Evolutionary conservation across 2,329 filamentous ascomycete genomes (phyloP).

Genomic region (Aspergillus aculeatus): DNA sequence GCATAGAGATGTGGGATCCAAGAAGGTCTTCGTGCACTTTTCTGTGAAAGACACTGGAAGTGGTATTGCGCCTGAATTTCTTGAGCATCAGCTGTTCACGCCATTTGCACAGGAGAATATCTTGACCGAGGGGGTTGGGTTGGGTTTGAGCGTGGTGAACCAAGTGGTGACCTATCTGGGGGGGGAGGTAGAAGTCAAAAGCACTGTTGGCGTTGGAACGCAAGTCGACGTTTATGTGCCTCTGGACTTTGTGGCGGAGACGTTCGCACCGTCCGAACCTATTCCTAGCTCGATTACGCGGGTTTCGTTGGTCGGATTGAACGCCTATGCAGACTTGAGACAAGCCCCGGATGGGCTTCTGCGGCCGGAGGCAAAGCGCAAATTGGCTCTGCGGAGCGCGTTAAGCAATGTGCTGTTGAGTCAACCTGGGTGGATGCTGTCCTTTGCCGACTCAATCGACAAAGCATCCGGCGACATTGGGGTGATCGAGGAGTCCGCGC

Average conservation of each 20-base stretch:
- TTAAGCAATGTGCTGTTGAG: conserved; percentile 26
- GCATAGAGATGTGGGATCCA: conserved; percentile 11
- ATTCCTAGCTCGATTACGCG: conserved; percentile 12
- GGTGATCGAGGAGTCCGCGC: conserved; percentile 27
- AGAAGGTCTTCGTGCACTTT: conserved; percentile 28
- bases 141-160: conserved; percentile 64
- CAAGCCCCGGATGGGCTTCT: conserved; percentile 23
- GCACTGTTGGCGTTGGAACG: conserved; percentile 31
- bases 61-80: conserved; percentile 61
- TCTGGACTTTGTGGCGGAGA: conserved; percentile 12
- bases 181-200: conserved; percentile 57
- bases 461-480: conserved; percentile 27
- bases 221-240: conserved; percentile 32
- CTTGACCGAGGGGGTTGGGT: conserved; percentile 59
- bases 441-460: conserved; percentile 24
- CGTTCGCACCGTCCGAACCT: background rate
- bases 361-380: conserved; percentile 29
- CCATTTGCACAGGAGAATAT: conserved; percentile 64
- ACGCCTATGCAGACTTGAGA: conserved; percentile 23
- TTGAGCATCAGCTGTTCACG: conserved; percentile 57
- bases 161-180: conserved; percentile 56
- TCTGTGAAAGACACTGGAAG: conserved; percentile 61
- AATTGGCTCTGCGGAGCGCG: conserved; percentile 26
- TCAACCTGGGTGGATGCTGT: conserved; percentile 25
- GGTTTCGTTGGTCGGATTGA: conserved; percentile 30